Evolutionary conservation across 2,329 filamentous ascomycete genomes (phyloP).

Genomic region (Verticillium nonalfalfae): DNA sequence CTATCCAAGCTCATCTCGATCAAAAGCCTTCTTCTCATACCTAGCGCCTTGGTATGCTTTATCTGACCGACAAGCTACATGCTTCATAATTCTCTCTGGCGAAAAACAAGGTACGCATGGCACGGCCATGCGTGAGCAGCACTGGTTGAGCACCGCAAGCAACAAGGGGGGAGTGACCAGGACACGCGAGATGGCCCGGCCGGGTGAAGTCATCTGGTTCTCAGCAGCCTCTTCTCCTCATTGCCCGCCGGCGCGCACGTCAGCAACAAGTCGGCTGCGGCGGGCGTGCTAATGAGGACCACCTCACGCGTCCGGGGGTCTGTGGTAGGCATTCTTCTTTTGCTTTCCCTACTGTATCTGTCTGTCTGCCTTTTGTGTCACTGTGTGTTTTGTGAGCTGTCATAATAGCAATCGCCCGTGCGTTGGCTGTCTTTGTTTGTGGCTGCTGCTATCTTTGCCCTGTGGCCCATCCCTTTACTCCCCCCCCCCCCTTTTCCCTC

Average conservation of each 20-base stretch:
- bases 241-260: neutral
- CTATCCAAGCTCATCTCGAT: no score
- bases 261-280: neutral
- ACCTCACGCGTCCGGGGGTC: neutral
- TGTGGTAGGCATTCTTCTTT: neutral
- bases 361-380: neutral
- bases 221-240: neutral
- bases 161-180: no score
- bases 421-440: neutral
- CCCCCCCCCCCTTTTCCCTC: neutral
- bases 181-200: no score
- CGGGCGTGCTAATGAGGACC: neutral
- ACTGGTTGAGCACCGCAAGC: no score
- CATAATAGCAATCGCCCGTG: neutral
- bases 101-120: no score
- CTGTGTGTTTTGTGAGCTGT: neutral
- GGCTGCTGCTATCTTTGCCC: neutral
- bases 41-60: no score
- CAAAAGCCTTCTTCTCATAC: no score
- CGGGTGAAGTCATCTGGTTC: neutral
- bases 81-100: neutral
- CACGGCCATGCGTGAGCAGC: no score
- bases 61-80: neutral
- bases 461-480: neutral
- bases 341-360: neutral